Evolutionary conservation across 257 asterid species (phyloP).

Genomic region (Scutellaria barbata): DNA sequence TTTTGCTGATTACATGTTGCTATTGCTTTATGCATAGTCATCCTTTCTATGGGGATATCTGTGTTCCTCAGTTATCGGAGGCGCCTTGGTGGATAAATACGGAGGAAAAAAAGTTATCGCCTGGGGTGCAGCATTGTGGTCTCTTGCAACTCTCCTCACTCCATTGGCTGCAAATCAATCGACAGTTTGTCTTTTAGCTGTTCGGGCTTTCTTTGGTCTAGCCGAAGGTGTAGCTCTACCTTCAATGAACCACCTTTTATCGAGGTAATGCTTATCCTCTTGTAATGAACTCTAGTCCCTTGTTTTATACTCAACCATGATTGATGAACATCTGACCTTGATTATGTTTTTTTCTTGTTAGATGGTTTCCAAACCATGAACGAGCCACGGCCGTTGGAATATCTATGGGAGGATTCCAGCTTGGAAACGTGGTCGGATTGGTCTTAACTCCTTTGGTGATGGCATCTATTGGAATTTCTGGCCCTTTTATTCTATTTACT

Average conservation of each 20-base stretch:
- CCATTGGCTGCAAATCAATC: slow-evolving; percentile 98
- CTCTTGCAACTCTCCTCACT: slow-evolving; percentile 88
- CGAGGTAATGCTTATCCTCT: slow-evolving; percentile 53
- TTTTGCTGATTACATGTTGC: slow-evolving; percentile 28
- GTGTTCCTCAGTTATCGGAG: slow-evolving; percentile 88
- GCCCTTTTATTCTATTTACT: slow-evolving; percentile 86
- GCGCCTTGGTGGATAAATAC: slow-evolving; percentile 89
- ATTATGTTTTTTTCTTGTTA: slow-evolving; percentile 21
- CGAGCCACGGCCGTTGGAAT: slow-evolving; percentile 95
- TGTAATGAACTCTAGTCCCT: neutral
- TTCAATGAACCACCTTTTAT: slow-evolving; percentile 86
- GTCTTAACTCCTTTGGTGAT: slow-evolving; percentile 72
- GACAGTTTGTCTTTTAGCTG: slow-evolving; percentile 73
- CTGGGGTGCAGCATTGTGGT: slow-evolving; percentile 96
- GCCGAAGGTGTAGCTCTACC: slow-evolving; percentile 99
- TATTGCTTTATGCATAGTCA: slow-evolving; percentile 59
- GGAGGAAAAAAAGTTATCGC: slow-evolving; percentile 88
- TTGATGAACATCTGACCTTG: neutral
- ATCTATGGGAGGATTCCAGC: slow-evolving; percentile 97
- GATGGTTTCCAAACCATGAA: slow-evolving; percentile 92
- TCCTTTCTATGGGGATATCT: slow-evolving; percentile 98
- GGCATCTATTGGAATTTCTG: slow-evolving; percentile 73
- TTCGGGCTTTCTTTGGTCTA: slow-evolving; percentile 88
- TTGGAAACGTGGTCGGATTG: slow-evolving; percentile 91
- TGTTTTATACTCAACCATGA: neutral